A percentile compares a stretch with the other conserved stretches of the same genome.
Evolutionary conservation across 805 yeast genomes (phyloP).

Genomic region (Scheffersomyces ergatensis): DNA sequence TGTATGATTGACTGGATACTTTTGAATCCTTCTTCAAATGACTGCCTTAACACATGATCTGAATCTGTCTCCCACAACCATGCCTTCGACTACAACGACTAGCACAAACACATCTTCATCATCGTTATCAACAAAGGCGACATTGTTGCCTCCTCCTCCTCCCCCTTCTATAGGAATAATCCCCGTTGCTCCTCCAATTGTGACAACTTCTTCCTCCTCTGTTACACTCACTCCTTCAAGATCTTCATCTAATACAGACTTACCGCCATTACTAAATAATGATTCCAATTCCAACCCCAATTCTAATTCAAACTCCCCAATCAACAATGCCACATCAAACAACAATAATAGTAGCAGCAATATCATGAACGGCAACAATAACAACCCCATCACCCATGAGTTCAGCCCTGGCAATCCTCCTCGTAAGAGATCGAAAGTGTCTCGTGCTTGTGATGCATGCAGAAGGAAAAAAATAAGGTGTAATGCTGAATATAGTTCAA

Average conservation of each 20-base stretch:
- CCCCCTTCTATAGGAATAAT: neutral
- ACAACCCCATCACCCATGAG: neutral
- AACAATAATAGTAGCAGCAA: neutral
- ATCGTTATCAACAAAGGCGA: no score
- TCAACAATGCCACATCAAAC: neutral
- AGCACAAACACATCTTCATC: neutral
- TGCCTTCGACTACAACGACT: neutral
- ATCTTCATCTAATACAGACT: neutral
- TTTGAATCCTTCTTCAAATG: no score
- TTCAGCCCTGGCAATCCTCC: conserved; percentile 15
- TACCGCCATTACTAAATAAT: neutral
- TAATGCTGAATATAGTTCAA: conserved; percentile 52
- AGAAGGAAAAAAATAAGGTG: conserved; percentile 71
- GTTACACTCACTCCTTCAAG: neutral
- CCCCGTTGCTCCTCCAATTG: neutral
- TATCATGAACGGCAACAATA: no score
- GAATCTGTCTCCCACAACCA: neutral
- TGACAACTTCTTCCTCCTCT: neutral
- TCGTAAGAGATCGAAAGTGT: conserved; percentile 67
- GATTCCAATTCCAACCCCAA: no score
- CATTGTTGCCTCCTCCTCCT: neutral
- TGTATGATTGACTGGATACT: no score
- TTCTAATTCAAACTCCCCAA: no score
- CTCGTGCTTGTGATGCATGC: conserved; percentile 81
- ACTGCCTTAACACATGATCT: neutral